Conservation (phyloP, 1,284 basidiomycete species). For the Papiliotrema terrestris region DNA sequence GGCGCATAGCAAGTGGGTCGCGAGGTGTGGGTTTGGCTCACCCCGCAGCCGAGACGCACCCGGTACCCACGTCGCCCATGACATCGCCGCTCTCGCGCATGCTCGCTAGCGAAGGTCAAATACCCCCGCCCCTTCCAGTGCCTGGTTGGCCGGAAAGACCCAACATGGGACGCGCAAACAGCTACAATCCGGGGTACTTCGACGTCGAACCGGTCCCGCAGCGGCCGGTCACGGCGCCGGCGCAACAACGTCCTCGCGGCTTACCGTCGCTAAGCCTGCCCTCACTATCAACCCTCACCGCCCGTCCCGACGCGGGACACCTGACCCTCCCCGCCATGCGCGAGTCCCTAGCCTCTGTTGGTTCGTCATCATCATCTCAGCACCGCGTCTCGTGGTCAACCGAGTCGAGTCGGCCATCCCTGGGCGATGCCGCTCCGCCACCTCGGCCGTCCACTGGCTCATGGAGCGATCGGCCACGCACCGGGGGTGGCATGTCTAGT, state of each 20-base stretch:
- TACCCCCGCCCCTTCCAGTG: no score
- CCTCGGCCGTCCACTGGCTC: not conserved
- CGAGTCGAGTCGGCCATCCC: not conserved
- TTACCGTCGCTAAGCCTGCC: not conserved
- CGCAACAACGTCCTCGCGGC: no score
- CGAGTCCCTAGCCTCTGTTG: not conserved
- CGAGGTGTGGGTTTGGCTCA: not conserved
- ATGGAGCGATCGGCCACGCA: constrained; percentile 6
- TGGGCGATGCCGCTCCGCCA: not conserved
- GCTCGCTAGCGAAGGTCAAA: no score
- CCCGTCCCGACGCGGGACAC: not conserved
- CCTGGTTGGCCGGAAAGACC: no score
- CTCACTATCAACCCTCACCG: not conserved
- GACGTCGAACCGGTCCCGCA: no score
- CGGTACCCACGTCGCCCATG: no score
- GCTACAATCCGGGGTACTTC: no score
- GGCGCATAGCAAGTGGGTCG: not conserved
- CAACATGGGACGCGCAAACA: no score
- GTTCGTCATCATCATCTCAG: not conserved
- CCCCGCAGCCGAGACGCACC: not conserved
- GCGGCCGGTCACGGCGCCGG: no score
- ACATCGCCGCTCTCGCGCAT: no score
- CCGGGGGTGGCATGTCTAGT: not conserved
- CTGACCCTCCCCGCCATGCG: not conserved
- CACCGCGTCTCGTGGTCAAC: constrained; percentile 3